Conservation (phyloP, 2,329 filamentous ascomycete genomes). For the Cryphonectria japonica region DNA sequence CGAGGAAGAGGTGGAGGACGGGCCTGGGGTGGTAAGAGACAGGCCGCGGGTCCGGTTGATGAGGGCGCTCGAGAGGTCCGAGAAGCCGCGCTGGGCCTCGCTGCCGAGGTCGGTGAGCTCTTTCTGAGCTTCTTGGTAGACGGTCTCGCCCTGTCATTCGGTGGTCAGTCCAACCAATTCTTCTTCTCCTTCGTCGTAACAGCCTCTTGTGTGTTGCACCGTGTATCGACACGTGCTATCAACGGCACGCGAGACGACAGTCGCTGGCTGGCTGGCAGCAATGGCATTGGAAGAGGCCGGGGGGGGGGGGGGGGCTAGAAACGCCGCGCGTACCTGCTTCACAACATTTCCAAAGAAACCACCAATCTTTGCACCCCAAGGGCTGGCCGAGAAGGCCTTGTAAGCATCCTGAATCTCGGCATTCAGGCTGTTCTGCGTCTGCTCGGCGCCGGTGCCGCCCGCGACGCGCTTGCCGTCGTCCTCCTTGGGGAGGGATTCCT, state of each 20-base stretch:
- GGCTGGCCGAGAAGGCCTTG: slow-evolving; percentile 86
- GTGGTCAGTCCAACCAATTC: not conserved
- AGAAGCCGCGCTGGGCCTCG: slow-evolving; percentile 81
- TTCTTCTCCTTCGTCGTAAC: not conserved
- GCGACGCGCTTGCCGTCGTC: slow-evolving; percentile 48
- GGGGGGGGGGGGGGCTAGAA: too few relatives aligned
- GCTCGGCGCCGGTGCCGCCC: slow-evolving; percentile 44
- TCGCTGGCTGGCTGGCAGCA: too few relatives aligned
- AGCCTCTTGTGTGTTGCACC: not conserved
- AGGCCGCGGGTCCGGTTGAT: slow-evolving; percentile 75
- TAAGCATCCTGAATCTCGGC: slow-evolving; percentile 93
- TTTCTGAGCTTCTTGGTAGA: slow-evolving; percentile 84
- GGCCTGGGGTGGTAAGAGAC: slow-evolving; percentile 56
- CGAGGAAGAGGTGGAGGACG: slow-evolving; percentile 33
- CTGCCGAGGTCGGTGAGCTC: slow-evolving; percentile 79
- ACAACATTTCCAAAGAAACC: slow-evolving; percentile 90
- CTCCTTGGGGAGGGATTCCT: slow-evolving; percentile 72
- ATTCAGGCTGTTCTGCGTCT: slow-evolving; percentile 67
- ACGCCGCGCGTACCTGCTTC: slow-evolving; percentile 72
- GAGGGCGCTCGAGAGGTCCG: slow-evolving; percentile 68
- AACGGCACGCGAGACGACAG: not conserved
- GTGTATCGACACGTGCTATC: not conserved
- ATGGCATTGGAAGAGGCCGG: too few relatives aligned
- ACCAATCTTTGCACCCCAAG: slow-evolving; percentile 87
- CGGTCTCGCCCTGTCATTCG: slow-evolving; percentile 67